Evolutionary conservation across 129 eudicot species (phyloP).

Genomic region (Centella asiatica): DNA sequence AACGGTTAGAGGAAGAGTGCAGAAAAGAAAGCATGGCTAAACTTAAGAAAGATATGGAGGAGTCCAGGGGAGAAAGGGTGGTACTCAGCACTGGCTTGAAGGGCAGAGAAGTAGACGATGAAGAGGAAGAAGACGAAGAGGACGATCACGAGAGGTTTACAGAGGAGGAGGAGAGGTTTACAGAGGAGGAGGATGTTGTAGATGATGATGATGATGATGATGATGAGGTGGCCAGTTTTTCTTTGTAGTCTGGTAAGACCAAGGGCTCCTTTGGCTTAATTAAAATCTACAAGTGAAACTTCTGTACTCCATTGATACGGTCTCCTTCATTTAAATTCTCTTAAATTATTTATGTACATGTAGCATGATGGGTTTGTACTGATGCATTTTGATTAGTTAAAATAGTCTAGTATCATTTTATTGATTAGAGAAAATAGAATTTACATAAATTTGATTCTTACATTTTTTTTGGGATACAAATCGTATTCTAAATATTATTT

Average conservation of each 20-base stretch:
- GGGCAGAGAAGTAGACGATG: slow-evolving; percentile 48
- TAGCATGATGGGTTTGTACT: too few species aligned
- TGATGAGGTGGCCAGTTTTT: slow-evolving; percentile 57
- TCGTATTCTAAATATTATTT: too few species aligned
- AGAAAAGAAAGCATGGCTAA: slow-evolving; percentile 86
- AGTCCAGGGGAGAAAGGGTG: slow-evolving; percentile 70
- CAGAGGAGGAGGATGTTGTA: slow-evolving; percentile 43
- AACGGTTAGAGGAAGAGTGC: slow-evolving; percentile 77
- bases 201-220: slow-evolving; percentile 44
- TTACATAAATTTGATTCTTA: too few species aligned
- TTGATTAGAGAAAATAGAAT: too few species aligned
- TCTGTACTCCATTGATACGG: too few species aligned
- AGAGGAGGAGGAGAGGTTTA: slow-evolving; percentile 38
- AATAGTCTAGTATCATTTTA: too few species aligned
- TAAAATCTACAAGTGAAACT: too few species aligned
- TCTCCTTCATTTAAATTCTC: too few species aligned
- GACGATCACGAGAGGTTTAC: slow-evolving; percentile 22
- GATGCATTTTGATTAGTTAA: too few species aligned
- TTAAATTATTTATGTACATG: too few species aligned
- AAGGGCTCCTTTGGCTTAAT: not conserved
- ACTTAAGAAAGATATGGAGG: slow-evolving; percentile 90
- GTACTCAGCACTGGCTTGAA: slow-evolving; percentile 84
- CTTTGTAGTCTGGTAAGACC: slow-evolving; percentile 19
- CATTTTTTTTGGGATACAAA: too few species aligned
- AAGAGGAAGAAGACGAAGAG: slow-evolving; percentile 29